phyloP scores from a whole-genome alignment of 2,329 filamentous ascomycete species.

The Ophiosphaerella herpotricha region DNA sequence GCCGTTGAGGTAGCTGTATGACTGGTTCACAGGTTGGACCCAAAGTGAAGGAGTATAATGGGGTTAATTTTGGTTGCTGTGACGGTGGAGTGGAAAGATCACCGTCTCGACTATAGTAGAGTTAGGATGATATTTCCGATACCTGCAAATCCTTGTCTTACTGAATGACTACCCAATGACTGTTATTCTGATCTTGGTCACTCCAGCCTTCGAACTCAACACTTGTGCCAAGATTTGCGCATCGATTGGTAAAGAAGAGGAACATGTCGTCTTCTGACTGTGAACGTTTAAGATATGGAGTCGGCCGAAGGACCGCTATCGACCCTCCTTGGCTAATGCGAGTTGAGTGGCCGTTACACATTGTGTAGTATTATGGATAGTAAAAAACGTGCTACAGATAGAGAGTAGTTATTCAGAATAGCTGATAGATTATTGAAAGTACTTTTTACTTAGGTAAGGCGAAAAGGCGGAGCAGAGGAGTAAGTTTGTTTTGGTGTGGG shows the following conservation, averaged over 20 bases:
- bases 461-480: too few species aligned
- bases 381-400: too few species aligned
- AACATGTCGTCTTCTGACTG: slow-evolving; percentile 26
- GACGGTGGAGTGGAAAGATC: slow-evolving; percentile 27
- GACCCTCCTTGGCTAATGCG: slow-evolving; percentile 42
- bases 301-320: slow-evolving; percentile 39
- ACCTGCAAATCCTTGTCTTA: slow-evolving; percentile 10
- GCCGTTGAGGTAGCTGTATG: slow-evolving; percentile 23
- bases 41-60: slow-evolving; percentile 36
- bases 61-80: slow-evolving; percentile 3
- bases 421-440: too few species aligned
- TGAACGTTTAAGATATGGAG: slow-evolving; percentile 7
- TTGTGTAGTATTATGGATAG: slow-evolving; percentile 5
- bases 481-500: too few species aligned
- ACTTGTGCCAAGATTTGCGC: slow-evolving; percentile 27
- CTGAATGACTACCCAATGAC: slow-evolving; percentile 40
- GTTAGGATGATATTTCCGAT: background rate
- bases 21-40: slow-evolving; percentile 1
- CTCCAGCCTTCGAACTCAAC: slow-evolving; percentile 33
- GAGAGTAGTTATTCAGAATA: too few species aligned
- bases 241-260: slow-evolving; percentile 35
- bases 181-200: slow-evolving; percentile 4
- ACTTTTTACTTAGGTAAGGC: too few species aligned
- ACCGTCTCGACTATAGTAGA: slow-evolving; percentile 30
- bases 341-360: slow-evolving; percentile 39